phyloP scores from a whole-genome alignment of 2,329 filamentous ascomycete genomes.

The Beauveria bassiana region DNA sequence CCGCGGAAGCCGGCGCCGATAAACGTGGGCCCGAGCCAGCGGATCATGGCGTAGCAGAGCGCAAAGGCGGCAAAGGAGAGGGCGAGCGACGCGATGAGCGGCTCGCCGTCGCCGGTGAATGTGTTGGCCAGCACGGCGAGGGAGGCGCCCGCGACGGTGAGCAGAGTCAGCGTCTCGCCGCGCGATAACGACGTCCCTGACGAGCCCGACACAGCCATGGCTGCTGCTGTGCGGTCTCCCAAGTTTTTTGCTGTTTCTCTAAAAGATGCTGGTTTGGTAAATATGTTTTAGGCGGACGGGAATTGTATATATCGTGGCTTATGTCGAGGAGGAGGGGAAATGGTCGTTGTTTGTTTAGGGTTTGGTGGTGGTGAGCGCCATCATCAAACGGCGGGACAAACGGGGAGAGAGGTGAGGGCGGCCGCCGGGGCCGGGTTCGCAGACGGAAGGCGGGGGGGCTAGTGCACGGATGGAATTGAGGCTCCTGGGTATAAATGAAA shows the following conservation, averaged over 20 bases:
- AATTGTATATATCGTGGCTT: background rate
- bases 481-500: constrained; percentile 8
- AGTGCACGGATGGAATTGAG: background rate
- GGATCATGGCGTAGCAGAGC: constrained; percentile 75
- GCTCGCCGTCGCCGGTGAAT: constrained; percentile 78
- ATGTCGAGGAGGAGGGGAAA: background rate
- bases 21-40: constrained; percentile 88
- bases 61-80: constrained; percentile 81
- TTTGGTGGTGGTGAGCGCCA: background rate
- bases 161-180: constrained; percentile 45
- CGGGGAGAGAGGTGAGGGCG: background rate
- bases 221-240: background rate
- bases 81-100: constrained; percentile 78
- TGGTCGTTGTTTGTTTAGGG: background rate
- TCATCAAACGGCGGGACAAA: background rate
- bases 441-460: too few species aligned
- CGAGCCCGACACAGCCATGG: constrained; percentile 7
- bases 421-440: background rate
- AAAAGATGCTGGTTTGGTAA: background rate
- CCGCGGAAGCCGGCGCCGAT: constrained; percentile 84
- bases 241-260: background rate
- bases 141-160: constrained; percentile 61
- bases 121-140: constrained; percentile 71
- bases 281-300: background rate
- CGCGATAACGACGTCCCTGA: constrained; percentile 30